phyloP scores from a whole-genome alignment of 2,329 filamentous ascomycete species.

The Fusarium sp. region DNA sequence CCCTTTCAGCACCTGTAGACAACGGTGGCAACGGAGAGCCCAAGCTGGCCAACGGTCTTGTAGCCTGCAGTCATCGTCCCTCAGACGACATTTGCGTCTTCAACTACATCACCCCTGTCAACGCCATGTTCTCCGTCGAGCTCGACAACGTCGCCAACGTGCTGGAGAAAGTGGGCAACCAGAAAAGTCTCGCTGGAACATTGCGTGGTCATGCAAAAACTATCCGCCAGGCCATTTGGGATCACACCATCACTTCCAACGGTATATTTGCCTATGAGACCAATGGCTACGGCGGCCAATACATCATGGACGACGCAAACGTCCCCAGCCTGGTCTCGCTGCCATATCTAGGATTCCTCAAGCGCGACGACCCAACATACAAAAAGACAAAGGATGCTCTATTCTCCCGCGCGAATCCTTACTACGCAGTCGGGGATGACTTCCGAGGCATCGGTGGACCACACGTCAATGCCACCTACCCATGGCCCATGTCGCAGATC shows the following conservation, averaged over 20 bases:
- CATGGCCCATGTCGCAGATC: slow-evolving; percentile 23
- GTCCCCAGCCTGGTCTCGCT: slow-evolving; percentile 19
- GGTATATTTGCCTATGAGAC: slow-evolving; percentile 26
- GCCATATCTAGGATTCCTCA: slow-evolving; percentile 19
- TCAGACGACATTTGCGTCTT: slow-evolving; percentile 18
- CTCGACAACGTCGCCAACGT: slow-evolving; percentile 16
- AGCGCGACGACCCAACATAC: slow-evolving; percentile 7
- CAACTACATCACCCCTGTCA: slow-evolving; percentile 29
- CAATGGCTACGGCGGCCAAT: slow-evolving; percentile 25
- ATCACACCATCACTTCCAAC: slow-evolving; percentile 13
- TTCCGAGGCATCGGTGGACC: slow-evolving; percentile 23
- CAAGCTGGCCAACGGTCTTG: slow-evolving; percentile 19
- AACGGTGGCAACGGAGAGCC: slow-evolving; percentile 25
- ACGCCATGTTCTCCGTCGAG: slow-evolving; percentile 30
- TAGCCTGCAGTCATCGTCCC: slow-evolving; percentile 20
- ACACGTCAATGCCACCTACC: slow-evolving; percentile 15
- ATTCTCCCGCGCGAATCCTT: slow-evolving; percentile 19
- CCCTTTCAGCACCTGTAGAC: slow-evolving; percentile 16
- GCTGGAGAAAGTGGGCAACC: background rate
- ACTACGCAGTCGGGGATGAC: slow-evolving; percentile 13
- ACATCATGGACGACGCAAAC: slow-evolving; percentile 34
- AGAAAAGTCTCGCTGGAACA: background rate
- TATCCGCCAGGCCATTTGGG: slow-evolving; percentile 13
- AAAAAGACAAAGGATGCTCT: slow-evolving; percentile 16
- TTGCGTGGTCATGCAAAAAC: slow-evolving; percentile 11